Evolutionary conservation across 192 early-diverging fungal genomes (phyloP).

Genomic region (Coemansia sp.): DNA sequence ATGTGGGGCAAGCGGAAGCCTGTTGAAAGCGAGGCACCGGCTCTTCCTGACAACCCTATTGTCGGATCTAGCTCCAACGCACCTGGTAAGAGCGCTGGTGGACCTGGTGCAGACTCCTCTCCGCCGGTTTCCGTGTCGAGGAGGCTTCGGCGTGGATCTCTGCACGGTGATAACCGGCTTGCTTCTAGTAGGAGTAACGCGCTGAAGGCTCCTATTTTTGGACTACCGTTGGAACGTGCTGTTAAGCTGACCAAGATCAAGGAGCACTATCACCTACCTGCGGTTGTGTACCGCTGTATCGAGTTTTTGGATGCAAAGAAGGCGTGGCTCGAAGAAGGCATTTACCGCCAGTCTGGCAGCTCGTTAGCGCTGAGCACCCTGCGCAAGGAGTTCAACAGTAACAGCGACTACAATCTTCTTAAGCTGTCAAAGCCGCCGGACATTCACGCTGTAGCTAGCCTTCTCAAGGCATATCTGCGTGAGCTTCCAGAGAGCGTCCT

Average conservation of each 20-base stretch:
- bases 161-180: slow-evolving; percentile 22
- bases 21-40: slow-evolving; percentile 26
- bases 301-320: slow-evolving; percentile 92
- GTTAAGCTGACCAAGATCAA: slow-evolving; percentile 69
- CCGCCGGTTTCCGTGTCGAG: slow-evolving; percentile 29
- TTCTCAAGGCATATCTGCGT: slow-evolving; percentile 90
- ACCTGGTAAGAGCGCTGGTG: slow-evolving; percentile 3
- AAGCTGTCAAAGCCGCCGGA: slow-evolving; percentile 69
- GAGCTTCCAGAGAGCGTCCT: slow-evolving; percentile 87
- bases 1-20: slow-evolving; percentile 56
- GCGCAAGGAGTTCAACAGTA: slow-evolving; percentile 77
- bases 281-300: slow-evolving; percentile 92
- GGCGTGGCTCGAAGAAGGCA: slow-evolving; percentile 89
- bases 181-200: slow-evolving; percentile 11
- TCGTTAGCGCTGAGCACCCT: slow-evolving; percentile 69
- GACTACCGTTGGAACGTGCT: slow-evolving; percentile 77
- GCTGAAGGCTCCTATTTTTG: slow-evolving; percentile 69
- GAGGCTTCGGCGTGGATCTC: slow-evolving; percentile 50
- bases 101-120: slow-evolving; percentile 13
- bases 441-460: slow-evolving; percentile 89
- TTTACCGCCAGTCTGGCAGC: slow-evolving; percentile 89
- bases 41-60: slow-evolving; percentile 27
- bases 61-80: slow-evolving; percentile 2
- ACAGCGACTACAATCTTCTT: slow-evolving; percentile 51
- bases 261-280: slow-evolving; percentile 81